phyloP scores from a whole-genome alignment of 345 rosid genomes.

The Salix brachista region DNA sequence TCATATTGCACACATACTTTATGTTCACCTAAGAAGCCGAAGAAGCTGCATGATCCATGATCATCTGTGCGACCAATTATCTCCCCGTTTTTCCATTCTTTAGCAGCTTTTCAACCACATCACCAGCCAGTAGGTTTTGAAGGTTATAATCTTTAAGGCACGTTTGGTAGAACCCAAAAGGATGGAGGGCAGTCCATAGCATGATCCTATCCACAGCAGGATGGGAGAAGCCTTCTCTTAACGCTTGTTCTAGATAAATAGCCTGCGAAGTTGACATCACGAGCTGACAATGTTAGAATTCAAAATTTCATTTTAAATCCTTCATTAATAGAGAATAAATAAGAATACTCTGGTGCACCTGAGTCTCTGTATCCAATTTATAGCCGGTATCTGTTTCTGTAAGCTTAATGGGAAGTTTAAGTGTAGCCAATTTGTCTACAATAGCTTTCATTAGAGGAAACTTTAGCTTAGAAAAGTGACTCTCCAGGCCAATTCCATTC shows the following conservation, averaged over 20 bases:
- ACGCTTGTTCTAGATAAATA: conserved; percentile 57
- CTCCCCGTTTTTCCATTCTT: conserved; percentile 53
- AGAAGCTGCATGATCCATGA: conserved; percentile 58
- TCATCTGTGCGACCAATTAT: conserved; percentile 39
- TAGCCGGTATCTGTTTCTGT: conserved; percentile 74
- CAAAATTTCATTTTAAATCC: not conserved
- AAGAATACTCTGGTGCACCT: conserved; percentile 31
- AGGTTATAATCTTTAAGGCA: conserved; percentile 63
- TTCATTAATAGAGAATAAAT: not conserved
- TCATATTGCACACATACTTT: conserved; percentile 28
- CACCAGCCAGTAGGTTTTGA: conserved; percentile 65
- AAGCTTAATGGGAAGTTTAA: conserved; percentile 77
- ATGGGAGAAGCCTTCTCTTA: conserved; percentile 86
- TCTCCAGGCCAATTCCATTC: conserved; percentile 75
- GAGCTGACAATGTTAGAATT: not conserved
- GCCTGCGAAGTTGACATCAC: conserved; percentile 33
- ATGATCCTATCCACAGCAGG: conserved; percentile 77
- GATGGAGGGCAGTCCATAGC: conserved; percentile 81
- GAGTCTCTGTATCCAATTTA: conserved; percentile 38
- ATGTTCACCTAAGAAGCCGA: conserved; percentile 72
- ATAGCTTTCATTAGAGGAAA: conserved; percentile 64
- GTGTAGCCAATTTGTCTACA: conserved; percentile 65
- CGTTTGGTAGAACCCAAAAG: conserved; percentile 78
- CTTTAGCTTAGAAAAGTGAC: conserved; percentile 68
- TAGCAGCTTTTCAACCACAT: conserved; percentile 58